A percentile compares a stretch with the other conserved stretches of the same genome.
phyloP scores from a whole-genome alignment of 768 basidiomycete species.

The Arthromyces matolae region DNA sequence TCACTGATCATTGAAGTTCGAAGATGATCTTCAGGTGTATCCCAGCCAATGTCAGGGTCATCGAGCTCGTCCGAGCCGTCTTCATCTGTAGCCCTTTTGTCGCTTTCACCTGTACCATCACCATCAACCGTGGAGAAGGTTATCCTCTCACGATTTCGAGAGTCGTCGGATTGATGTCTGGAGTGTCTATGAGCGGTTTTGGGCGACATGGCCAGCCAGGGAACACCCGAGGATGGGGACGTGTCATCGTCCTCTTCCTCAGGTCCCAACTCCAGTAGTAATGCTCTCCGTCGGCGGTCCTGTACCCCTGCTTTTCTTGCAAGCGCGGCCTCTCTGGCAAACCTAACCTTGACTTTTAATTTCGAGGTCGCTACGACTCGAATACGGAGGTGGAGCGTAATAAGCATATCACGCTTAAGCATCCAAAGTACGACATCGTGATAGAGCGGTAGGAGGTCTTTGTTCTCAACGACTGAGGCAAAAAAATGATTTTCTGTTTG shows the following conservation, averaged over 20 bases:
- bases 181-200: conserved; percentile 46
- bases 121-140: conserved; percentile 35
- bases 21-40: conserved; percentile 44
- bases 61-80: conserved; percentile 43
- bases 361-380: conserved; percentile 76
- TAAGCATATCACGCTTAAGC: conserved; percentile 79
- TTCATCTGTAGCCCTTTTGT: conserved; percentile 39
- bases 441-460: conserved; percentile 66
- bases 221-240: conserved; percentile 22
- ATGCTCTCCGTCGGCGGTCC: conserved; percentile 13
- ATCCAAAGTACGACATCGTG: conserved; percentile 89
- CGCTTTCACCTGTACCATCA: conserved; percentile 28
- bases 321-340: conserved; percentile 36
- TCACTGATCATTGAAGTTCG: conserved; percentile 72
- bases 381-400: conserved; percentile 81
- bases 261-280: conserved; percentile 18
- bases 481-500: conserved; percentile 74
- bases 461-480: conserved; percentile 67
- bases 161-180: conserved; percentile 45
- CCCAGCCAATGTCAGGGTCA: conserved; percentile 41
- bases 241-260: conserved; percentile 20
- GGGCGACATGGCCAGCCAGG: conserved; percentile 56
- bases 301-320: conserved; percentile 21
- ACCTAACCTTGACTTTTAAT: conserved; percentile 69
- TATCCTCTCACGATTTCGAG: conserved; percentile 36